Evolutionary conservation across 768 basidiomycete genomes (phyloP).

Genomic region (Phlebiopsis gigantea): DNA sequence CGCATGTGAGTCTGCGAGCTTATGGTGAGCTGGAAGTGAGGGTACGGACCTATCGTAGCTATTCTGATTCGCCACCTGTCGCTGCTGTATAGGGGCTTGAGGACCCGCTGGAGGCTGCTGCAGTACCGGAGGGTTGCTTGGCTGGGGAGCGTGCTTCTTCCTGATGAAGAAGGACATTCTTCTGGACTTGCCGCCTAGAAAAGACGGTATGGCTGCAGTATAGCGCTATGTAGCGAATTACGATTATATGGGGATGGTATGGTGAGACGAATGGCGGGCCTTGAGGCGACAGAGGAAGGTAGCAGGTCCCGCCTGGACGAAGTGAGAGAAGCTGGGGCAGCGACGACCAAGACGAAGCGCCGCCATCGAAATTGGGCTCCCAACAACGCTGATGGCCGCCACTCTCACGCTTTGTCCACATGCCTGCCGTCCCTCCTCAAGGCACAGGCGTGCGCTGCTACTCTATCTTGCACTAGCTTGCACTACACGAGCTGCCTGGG

Average conservation of each 20-base stretch:
- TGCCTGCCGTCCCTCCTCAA: background rate
- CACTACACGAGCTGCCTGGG: too few species aligned
- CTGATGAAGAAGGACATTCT: conserved; percentile 94
- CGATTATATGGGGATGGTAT: conserved; percentile 3
- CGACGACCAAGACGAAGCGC: conserved; percentile 4
- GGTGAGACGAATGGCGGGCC: conserved; percentile 3
- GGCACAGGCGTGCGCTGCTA: background rate
- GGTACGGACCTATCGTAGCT: conserved; percentile 27
- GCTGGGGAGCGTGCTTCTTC: conserved; percentile 61
- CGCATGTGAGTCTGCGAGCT: conserved; percentile 6
- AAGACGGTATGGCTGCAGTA: conserved; percentile 59
- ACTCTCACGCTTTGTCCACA: background rate
- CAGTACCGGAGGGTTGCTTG: conserved; percentile 41
- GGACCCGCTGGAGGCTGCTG: conserved; percentile 64
- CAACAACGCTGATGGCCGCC: conserved; percentile 14
- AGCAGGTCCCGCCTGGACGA: conserved; percentile 15
- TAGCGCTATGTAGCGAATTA: background rate
- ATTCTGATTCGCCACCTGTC: conserved; percentile 24
- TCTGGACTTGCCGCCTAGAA: conserved; percentile 52
- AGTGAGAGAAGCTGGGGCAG: conserved; percentile 6
- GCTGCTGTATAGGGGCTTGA: conserved; percentile 30
- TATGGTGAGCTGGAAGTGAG: conserved; percentile 11
- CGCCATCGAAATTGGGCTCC: conserved; percentile 6
- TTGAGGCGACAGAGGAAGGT: conserved; percentile 10
- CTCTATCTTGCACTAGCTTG: background rate